A percentile compares a stretch with the other conserved stretches of the same genome.
Evolutionary conservation across 257 asterid genomes (phyloP).

Genomic region (Solanum paucissectum): DNA sequence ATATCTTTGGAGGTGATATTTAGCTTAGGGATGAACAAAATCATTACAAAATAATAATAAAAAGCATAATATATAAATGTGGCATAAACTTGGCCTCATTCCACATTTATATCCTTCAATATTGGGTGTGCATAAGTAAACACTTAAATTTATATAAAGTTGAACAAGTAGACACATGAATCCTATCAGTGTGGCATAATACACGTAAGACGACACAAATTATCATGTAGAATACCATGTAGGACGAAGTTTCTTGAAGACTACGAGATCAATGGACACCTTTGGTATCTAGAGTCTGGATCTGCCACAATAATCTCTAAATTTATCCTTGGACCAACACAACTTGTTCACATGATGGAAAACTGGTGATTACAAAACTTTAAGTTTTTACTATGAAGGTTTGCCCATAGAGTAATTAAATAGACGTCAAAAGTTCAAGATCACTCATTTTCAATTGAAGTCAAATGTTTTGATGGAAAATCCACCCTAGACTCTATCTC

Average conservation of each 20-base stretch:
- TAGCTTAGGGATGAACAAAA: background rate
- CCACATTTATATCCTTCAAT: fast-evolving
- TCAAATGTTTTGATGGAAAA: background rate
- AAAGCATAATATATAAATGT: background rate
- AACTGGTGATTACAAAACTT: background rate
- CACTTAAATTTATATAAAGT: too few relatives aligned
- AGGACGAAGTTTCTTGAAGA: background rate
- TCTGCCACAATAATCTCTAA: background rate
- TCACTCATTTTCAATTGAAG: background rate
- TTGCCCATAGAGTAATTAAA: background rate
- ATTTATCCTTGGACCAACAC: background rate
- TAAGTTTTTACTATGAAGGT: background rate
- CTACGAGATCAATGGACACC: background rate
- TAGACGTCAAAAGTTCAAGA: background rate
- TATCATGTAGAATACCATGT: fast-evolving
- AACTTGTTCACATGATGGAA: background rate
- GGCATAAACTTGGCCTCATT: too few relatives aligned
- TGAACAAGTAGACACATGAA: background rate
- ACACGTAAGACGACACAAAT: background rate
- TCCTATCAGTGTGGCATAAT: too few relatives aligned
- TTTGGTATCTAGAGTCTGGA: background rate
- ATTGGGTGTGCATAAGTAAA: too few relatives aligned
- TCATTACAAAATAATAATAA: background rate
- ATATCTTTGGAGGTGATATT: background rate
- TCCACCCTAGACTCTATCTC: background rate